These are phyloP conservation scores for Rhynchosporium secalis DNA, from an alignment of 2,329 filamentous ascomycete genomes.

Conservation along the genomic window DNA sequence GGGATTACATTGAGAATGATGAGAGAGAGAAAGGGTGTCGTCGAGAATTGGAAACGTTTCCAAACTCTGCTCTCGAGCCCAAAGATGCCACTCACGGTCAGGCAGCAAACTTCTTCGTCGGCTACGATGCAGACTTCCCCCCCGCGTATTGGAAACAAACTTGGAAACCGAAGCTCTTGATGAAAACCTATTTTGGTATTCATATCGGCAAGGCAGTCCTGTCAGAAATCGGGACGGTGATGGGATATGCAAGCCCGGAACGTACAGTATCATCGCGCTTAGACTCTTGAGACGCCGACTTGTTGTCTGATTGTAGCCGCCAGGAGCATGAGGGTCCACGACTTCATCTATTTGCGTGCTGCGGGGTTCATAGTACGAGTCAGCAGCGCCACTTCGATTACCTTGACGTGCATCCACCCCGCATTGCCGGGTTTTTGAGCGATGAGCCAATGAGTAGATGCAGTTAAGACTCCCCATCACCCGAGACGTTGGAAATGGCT, in stretches of 20 bases:
- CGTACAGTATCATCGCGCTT: background rate
- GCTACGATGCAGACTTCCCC: background rate
- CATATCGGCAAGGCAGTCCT: no score
- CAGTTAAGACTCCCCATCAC: background rate
- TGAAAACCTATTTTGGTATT: no score
- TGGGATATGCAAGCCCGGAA: background rate
- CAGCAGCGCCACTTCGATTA: background rate
- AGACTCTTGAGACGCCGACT: background rate
- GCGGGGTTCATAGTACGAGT: background rate
- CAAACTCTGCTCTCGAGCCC: background rate
- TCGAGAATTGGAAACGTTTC: background rate
- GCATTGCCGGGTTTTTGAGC: background rate
- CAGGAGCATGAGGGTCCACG: background rate
- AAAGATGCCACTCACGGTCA: background rate
- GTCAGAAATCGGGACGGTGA: no score
- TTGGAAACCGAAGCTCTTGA: background rate
- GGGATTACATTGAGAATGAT: background rate
- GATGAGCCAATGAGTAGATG: background rate
- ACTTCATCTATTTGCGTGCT: conserved; percentile 1
- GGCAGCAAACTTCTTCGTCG: background rate
- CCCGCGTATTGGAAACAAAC: background rate
- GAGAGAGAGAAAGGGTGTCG: background rate
- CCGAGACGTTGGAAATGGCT: conserved; percentile 14
- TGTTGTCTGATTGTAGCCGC: background rate
- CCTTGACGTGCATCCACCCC: conserved; percentile 9